Conservation (phyloP, 2,329 filamentous ascomycete genomes). For the Drechslerella stenobrocha region DNA sequence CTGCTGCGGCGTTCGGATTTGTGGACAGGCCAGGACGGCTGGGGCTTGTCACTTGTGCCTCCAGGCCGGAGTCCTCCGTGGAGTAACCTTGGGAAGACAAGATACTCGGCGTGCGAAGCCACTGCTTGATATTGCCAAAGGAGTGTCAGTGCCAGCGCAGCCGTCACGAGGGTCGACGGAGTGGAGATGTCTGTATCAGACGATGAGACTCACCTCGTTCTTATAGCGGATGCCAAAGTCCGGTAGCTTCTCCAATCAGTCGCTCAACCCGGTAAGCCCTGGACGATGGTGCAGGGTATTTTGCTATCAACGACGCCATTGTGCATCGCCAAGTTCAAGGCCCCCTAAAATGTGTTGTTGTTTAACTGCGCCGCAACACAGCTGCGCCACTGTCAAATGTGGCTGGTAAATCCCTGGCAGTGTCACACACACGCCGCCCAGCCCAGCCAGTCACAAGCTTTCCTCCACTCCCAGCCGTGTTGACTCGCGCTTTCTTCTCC, state of each 20-base stretch:
- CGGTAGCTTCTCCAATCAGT: conserved; percentile 13
- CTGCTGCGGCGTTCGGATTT: too few species aligned
- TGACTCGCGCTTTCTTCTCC: conserved; percentile 21
- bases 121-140: background rate
- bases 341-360: background rate
- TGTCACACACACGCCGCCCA: background rate
- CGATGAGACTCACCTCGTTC: background rate
- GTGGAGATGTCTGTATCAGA: too few species aligned
- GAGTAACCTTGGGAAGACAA: too few species aligned
- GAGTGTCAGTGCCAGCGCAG: background rate
- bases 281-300: background rate
- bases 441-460: background rate
- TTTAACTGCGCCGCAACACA: background rate
- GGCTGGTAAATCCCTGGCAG: conserved; percentile 21
- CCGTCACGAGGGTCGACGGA: background rate
- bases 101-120: too few species aligned
- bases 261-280: conserved; percentile 10
- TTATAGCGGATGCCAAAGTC: background rate
- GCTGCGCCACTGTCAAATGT: conserved; percentile 29
- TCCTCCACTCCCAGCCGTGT: conserved; percentile 11
- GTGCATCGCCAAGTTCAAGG: conserved; percentile 14
- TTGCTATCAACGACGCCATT: conserved; percentile 30
- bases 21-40: too few species aligned
- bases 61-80: too few species aligned
- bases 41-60: too few species aligned